phyloP scores from a whole-genome alignment of 257 asterid genomes.

The Gardenia jasminoides region DNA sequence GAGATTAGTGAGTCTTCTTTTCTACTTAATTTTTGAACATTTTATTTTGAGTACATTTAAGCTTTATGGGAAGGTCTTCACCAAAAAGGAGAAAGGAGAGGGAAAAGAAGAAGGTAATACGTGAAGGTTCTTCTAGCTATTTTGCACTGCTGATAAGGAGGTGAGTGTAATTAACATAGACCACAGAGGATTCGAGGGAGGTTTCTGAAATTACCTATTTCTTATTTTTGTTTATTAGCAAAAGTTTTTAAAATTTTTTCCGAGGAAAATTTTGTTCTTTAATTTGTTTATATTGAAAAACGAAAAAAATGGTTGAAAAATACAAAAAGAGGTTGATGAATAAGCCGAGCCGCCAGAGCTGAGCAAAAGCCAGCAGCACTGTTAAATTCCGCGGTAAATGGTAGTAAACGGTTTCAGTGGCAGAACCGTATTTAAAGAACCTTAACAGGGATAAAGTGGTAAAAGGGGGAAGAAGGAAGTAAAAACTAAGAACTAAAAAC shows the following conservation, averaged over 20 bases:
- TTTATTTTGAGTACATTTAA: no score
- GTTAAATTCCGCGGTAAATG: background rate
- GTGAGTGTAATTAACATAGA: background rate
- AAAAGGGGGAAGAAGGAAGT: background rate
- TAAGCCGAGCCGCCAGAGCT: slow-evolving; percentile 25
- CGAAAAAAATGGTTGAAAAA: background rate
- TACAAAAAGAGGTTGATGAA: background rate
- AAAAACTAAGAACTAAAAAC: slow-evolving; percentile 15
- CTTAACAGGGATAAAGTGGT: slow-evolving; percentile 7
- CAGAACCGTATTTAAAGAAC: slow-evolving; percentile 14
- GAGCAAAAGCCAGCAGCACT: background rate
- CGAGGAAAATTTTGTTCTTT: background rate
- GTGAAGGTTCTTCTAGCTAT: background rate
- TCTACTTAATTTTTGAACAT: no score
- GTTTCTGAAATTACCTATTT: background rate
- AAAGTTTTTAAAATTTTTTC: background rate
- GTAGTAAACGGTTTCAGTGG: slow-evolving; percentile 9
- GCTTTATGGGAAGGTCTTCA: background rate
- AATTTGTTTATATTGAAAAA: background rate
- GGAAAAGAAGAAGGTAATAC: background rate
- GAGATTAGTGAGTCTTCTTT: background rate
- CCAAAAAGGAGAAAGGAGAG: no score
- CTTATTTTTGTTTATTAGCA: no score
- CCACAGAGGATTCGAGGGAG: background rate
- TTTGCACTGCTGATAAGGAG: background rate